A percentile compares a stretch with the other conserved stretches of the same genome.
These are phyloP conservation scores for Ceratobasidium sp. DNA, from an alignment of 1,284 basidiomycete species.

Conservation along the genomic window DNA sequence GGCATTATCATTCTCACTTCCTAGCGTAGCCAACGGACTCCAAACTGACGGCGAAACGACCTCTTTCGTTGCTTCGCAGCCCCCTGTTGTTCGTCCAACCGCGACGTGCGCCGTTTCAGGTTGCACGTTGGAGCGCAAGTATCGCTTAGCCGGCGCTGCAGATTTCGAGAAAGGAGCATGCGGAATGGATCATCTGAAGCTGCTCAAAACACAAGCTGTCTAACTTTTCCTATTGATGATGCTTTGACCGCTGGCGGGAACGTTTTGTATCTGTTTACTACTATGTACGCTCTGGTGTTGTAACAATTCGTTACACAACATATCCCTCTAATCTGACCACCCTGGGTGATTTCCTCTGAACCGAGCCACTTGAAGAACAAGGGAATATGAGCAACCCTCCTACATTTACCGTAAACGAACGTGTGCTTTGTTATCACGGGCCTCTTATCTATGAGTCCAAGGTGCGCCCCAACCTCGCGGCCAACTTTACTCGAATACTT, in stretches of 20 bases:
- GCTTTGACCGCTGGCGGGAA: conserved; percentile 28
- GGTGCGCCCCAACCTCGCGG: conserved; percentile 53
- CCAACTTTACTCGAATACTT: background rate
- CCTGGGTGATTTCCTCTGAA: background rate
- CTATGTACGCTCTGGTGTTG: conserved; percentile 38
- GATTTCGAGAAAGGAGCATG: conserved; percentile 65
- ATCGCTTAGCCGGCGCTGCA: conserved; percentile 59
- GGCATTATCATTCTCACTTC: conserved; percentile 24
- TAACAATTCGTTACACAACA: conserved; percentile 42
- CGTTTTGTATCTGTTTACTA: conserved; percentile 38
- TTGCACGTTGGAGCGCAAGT: conserved; percentile 61
- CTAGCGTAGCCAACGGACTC: background rate
- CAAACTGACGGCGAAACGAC: conserved; percentile 49
- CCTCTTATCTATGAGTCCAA: conserved; percentile 96
- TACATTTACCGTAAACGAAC: conserved; percentile 69
- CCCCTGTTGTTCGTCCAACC: conserved; percentile 48
- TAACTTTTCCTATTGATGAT: too few species aligned
- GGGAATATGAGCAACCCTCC: conserved; percentile 30
- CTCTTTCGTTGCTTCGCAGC: conserved; percentile 43
- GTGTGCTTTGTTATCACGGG: conserved; percentile 93
- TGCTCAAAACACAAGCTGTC: conserved; percentile 48
- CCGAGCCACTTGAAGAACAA: conserved; percentile 1
- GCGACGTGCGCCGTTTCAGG: conserved; percentile 61
- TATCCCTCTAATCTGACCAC: conserved; percentile 31
- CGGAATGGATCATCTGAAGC: conserved; percentile 58